Conservation (phyloP, 2,329 filamentous ascomycete species). For the Fusarium poae region DNA sequence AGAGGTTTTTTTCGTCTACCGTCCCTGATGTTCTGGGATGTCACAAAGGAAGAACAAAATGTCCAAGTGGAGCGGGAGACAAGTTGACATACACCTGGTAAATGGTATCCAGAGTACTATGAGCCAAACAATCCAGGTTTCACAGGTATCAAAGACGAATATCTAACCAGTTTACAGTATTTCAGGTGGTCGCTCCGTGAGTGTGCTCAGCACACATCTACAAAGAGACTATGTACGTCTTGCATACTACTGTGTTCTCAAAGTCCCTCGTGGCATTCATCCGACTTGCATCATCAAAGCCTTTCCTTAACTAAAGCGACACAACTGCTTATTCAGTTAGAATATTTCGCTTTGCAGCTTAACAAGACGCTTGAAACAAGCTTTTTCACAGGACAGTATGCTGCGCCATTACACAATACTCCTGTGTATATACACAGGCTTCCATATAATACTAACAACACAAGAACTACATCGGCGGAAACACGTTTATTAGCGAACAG, state of each 20-base stretch:
- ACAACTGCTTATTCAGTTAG: background rate
- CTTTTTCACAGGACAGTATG: background rate
- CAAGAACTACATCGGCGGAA: fast-evolving
- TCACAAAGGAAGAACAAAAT: too few species aligned
- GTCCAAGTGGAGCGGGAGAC: too few species aligned
- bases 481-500: background rate
- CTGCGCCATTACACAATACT: background rate
- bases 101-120: too few species aligned
- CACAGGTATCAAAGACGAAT: too few species aligned
- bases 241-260: background rate
- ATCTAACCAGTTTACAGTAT: too few species aligned
- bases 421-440: fast-evolving
- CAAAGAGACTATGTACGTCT: background rate
- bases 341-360: background rate
- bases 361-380: too few species aligned
- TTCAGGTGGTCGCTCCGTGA: too few species aligned
- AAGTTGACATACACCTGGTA: too few species aligned
- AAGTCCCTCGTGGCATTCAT: fast-evolving
- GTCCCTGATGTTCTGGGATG: too few species aligned
- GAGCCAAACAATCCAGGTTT: too few species aligned
- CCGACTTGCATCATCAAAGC: background rate
- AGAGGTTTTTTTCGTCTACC: too few species aligned
- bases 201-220: too few species aligned
- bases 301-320: background rate
- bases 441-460: background rate